Percentiles rank a stretch among this genome's conserved stretches.
Conservation (phyloP, 1,139 yeast species). For the Kodamaea ohmeri region DNA sequence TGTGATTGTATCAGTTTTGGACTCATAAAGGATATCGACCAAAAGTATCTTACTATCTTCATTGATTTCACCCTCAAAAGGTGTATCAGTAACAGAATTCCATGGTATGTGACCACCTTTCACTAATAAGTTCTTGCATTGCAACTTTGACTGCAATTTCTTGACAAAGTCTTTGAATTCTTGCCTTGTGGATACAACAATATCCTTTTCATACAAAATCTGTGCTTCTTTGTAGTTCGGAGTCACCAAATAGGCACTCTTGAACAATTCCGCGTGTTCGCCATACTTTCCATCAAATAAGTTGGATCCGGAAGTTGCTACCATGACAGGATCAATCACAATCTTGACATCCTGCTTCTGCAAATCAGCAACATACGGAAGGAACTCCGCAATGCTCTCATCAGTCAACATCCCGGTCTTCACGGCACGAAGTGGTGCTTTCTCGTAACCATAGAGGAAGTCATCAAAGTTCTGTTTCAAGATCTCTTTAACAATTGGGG, state of each 20-base stretch:
- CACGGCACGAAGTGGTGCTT: constrained; percentile 52
- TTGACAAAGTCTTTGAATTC: constrained; percentile 44
- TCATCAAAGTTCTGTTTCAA: constrained; percentile 61
- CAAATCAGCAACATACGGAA: constrained; percentile 30
- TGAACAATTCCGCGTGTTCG: constrained; percentile 43
- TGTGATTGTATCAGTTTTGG: constrained; percentile 32
- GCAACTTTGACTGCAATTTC: constrained; percentile 38
- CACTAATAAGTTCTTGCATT: constrained; percentile 56
- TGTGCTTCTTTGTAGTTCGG: constrained; percentile 75
- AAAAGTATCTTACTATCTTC: constrained; percentile 21
- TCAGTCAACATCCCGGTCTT: constrained; percentile 80
- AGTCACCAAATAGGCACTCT: constrained; percentile 61
- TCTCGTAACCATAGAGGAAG: constrained; percentile 40
- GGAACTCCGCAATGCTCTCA: constrained; percentile 53
- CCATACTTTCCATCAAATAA: constrained; percentile 45
- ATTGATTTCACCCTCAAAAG: constrained; percentile 19
- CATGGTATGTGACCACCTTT: constrained; percentile 84
- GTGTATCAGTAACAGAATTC: constrained; percentile 22
- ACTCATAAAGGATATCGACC: constrained; percentile 61
- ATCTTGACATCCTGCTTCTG: constrained; percentile 32
- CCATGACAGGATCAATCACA: constrained; percentile 82
- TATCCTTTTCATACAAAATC: constrained; percentile 26
- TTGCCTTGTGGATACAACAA: constrained; percentile 25
- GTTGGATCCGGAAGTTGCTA: constrained; percentile 70
- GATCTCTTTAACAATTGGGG: constrained; percentile 41